Evolutionary conservation across 2,329 filamentous ascomycete species (phyloP), one percentile per base, ranked within the genome.

Genomic region (Penicillium crustosum): DNA sequence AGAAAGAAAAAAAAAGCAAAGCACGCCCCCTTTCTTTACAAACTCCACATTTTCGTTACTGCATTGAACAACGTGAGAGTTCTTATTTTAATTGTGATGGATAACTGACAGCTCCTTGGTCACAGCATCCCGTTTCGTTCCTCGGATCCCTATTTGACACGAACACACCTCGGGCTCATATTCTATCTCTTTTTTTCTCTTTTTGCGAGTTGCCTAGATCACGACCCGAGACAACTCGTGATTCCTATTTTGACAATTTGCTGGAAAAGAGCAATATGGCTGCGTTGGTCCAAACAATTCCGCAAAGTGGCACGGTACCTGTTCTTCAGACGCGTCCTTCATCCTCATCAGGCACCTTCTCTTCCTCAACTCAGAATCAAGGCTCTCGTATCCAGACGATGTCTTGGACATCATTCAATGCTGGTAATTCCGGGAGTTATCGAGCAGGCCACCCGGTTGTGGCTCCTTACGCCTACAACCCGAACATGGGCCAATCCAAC

Each of bases 221-320:
- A 61, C 61, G 55, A 64, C 63, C 59, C 62, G 56, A 59, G 57
- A 62, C 53, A 53, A 49, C 54, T 66, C 60, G 63, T 60, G 56
- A 58, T 56, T 49, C 21, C 15, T 23, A 51, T 59, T 60, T 60
- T 52, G 54, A 58, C 48, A 59, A 61, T 43, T 35, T 45, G 56
- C 57, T 59, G 60, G 67, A 58, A 61, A 61, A 65, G 66, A 72
- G 71, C 81, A 88, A 74, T 75, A 93, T 94, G 90, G 90, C 90
- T 81, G 89, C 90, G 76, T 82, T 93, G 81, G 88, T 93, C 71
- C 90, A 93, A 79, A 86, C 88, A 61, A 90, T 89, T 73, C 85
- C 89, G 70, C 88, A 90, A 78, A 86, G 87, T 71, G 82, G 83
- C 75, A 87, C 89, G 66, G 83, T 87, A 69, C 87, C 87, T 64